Base-by-base conservation (phyloP, 805 yeast species). In the Schwanniomyces vanrijiae region DNA sequence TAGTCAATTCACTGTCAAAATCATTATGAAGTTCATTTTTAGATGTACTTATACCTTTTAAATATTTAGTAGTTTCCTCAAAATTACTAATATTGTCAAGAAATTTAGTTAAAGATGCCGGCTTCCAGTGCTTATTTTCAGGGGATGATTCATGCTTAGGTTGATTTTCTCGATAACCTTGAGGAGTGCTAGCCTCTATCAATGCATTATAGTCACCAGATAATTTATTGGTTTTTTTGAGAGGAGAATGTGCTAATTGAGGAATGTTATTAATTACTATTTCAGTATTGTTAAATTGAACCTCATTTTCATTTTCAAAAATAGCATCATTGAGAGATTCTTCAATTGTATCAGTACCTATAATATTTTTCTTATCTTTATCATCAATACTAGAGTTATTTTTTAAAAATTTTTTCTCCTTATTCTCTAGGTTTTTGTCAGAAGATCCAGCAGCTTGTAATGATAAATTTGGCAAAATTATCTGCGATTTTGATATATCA, bases 1-100 rank as follows among this genome's bases (percentile, higher is more conserved):
- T 71, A 0, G 88, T 80, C 19, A 87, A 64, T 24, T 77, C 77
- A 1, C 92, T 90, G 48, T 84, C 88, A 35, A 71, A 60, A 58
- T 87, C 95, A 51, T 84, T 81, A 52, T 77, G 73, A 14, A 84
- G 63, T 35, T 73, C 71, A 50, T 70, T 71, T 7, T 61, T 61
- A 0, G 75, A 64, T 7, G 65, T 58, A 2, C 72, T 55, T n/a
- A 74, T 52, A 19, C 58, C 55, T 34, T 62, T 58, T 18, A 74
- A 57, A 41, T 62, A 73, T 14, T 60, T 59, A 3, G 73, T 62
- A 4, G 77, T 65, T 2, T 65, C 65, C 48, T 67, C 69, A 55
- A 74, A 61, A 43, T 59, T 61, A 28, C 44, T 44, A 9, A 68
- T 40, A 35, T 50, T 59, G 14, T 42, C 46, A 25, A 42, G 21